Conservation (phyloP, 2,329 filamentous ascomycete genomes). For the Arthrobotrys sinensis region DNA sequence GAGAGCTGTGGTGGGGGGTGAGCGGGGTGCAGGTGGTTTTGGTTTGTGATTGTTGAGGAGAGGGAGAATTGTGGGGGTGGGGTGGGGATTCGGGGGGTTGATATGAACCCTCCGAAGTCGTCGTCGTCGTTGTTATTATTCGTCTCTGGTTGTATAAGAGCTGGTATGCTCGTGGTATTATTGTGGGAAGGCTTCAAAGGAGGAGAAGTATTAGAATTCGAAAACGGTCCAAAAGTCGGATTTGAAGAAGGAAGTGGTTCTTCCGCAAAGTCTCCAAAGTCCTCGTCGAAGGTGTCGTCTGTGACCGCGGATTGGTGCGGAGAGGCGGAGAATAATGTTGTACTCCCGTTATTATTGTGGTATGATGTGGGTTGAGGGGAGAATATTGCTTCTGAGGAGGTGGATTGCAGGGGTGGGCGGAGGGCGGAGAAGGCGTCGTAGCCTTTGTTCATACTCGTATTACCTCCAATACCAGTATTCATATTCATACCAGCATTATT, state of each 20-base stretch:
- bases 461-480: too few species aligned
- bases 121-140: conserved; percentile 52
- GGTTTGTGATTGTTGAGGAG: conserved; percentile 16
- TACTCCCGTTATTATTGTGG: neutral
- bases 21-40: conserved; percentile 49
- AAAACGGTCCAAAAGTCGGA: conserved; percentile 34
- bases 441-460: neutral
- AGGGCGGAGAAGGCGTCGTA: too few species aligned
- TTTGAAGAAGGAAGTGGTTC: conserved; percentile 32
- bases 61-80: conserved; percentile 45
- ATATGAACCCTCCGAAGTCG: conserved; percentile 64
- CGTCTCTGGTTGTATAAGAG: neutral
- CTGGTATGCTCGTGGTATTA: neutral
- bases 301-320: neutral
- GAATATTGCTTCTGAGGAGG: too few species aligned
- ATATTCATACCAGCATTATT: too few species aligned
- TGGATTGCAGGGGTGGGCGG: too few species aligned
- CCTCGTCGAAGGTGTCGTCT: conserved; percentile 31
- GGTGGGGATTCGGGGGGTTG: conserved; percentile 55
- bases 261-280: conserved; percentile 55
- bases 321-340: conserved; percentile 27
- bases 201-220: conserved; percentile 32
- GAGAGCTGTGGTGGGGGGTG: conserved; percentile 60
- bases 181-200: conserved; percentile 10
- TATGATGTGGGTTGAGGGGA: neutral